Evolutionary conservation across 75 land plant genomes (phyloP).

Genomic region (Sequoia sempervirens): DNA sequence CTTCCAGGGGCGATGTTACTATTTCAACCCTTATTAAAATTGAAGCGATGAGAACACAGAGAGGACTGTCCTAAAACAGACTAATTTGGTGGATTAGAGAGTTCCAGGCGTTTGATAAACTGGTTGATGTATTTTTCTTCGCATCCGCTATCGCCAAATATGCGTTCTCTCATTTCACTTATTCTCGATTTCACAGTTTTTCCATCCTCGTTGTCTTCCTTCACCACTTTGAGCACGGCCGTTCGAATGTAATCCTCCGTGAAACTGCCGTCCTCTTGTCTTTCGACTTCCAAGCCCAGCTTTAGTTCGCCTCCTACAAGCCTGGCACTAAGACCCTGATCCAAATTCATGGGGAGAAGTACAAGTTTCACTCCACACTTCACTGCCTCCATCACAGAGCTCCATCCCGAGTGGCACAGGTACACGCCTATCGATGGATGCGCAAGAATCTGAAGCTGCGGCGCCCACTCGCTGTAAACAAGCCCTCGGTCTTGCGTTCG

Average conservation of each 20-base stretch:
- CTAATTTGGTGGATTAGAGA: no score
- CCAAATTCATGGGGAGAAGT: neutral
- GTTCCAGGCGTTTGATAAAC: no score
- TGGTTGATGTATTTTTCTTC: no score
- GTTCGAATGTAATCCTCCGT: neutral
- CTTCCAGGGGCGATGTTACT: no score
- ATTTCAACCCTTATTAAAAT: no score
- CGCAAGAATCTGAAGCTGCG: constrained; percentile 20
- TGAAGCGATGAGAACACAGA: no score
- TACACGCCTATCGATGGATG: constrained; percentile 26
- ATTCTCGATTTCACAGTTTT: no score
- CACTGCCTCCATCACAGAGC: constrained; percentile 25
- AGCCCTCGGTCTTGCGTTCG: constrained; percentile 5
- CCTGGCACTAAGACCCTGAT: constrained; percentile 10
- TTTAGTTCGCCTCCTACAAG: neutral
- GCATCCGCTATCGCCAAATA: no score
- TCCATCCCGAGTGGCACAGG: constrained; percentile 28
- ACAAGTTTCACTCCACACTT: constrained; percentile 11
- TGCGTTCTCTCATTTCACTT: no score
- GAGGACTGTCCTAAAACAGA: no score
- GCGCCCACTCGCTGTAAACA: constrained; percentile 25
- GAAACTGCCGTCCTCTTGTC: neutral
- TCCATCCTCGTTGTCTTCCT: neutral
- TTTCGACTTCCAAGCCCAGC: constrained; percentile 7
- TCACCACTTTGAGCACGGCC: neutral